Base-by-base conservation (phyloP, 1,284 basidiomycete genomes). In the Apiotrichum sp. region DNA sequence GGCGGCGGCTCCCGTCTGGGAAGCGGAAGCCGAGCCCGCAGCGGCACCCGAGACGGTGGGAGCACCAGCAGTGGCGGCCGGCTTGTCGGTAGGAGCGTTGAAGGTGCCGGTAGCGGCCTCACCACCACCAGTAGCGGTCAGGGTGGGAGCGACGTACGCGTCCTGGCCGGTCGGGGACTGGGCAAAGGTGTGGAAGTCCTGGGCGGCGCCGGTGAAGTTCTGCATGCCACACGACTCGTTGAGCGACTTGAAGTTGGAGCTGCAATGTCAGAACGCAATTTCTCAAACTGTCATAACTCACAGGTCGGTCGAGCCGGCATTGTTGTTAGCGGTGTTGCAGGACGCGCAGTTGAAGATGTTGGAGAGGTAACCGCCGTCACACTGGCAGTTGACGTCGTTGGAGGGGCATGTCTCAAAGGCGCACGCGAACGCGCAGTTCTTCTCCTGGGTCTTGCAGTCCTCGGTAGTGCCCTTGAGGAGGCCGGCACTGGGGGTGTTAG, bases 291-390 rank as follows among this genome's bases (percentile, higher is more conserved):
- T 38, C 36, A 38, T 3, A 3, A 39, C 50, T 45, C 29, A 52
- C 50, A 73, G 40, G 31, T 58, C 57, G 39, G 73, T 76, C 10
- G 9, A 6, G 22, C 70, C 63, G 36, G 64, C 52, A 68, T 74
- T 74, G 57, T 56, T 57, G 67, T 74, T 75, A 62, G 65, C 69
- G 29, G 71, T 70, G 69, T 75, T 75, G 65, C 74, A 75, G n/a
- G 66, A 66, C 16, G 65, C 72, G 58, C 70, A 75, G 71, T 73
- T 73, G 71, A 61, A 76, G 60, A 76, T 73, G 68, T 68, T 71
- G 46, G 61, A 56, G 57, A 75, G 68, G 69, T 76, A 74, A 8
- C 53, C 34, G 6, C 50, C 64, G 63, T 61, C 52, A 62, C 74
- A 76, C 62, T 74, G 71, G 61, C 74, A 76, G 38, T 58, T 58